A percentile compares a stretch with the other conserved stretches of the same genome.
Conservation (phyloP, 2,329 filamentous ascomycete genomes). For the Verticillium nubilum region DNA sequence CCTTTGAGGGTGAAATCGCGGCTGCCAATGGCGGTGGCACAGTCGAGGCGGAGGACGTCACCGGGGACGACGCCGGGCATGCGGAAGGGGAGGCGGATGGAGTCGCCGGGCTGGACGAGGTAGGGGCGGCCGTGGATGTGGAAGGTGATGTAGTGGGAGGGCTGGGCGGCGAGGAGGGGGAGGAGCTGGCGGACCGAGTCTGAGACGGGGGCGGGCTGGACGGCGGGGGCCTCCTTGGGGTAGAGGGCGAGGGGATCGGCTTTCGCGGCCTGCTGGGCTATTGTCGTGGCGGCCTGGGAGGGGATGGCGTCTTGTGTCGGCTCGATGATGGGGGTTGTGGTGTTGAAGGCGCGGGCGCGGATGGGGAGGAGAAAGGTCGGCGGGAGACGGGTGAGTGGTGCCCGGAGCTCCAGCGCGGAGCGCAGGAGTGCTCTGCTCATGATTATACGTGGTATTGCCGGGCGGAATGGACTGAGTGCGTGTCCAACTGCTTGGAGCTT, state of each 20-base stretch:
- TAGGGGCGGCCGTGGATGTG: constrained; percentile 78
- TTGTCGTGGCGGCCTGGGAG: constrained; percentile 6
- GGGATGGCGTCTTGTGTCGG: constrained; percentile 18
- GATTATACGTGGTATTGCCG: background rate
- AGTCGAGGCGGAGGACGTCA: constrained; percentile 82
- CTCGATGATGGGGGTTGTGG: constrained; percentile 45
- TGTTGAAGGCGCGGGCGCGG: constrained; percentile 34
- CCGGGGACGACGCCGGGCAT: constrained; percentile 74
- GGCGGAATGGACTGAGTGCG: background rate
- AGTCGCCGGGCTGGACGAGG: constrained; percentile 71
- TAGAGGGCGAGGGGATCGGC: background rate
- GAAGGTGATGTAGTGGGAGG: constrained; percentile 70
- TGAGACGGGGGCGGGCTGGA: constrained; percentile 37
- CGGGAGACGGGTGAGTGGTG: constrained; percentile 34
- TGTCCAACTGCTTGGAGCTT: background rate
- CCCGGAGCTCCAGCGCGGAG: constrained; percentile 57
- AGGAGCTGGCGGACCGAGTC: constrained; percentile 56
- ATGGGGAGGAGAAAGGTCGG: constrained; percentile 16
- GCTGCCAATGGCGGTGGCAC: constrained; percentile 75
- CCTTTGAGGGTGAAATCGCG: constrained; percentile 88
- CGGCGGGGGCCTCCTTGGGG: background rate
- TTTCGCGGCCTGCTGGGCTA: constrained; percentile 2
- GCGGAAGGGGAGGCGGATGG: constrained; percentile 70
- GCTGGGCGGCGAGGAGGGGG: constrained; percentile 67
- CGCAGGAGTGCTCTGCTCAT: constrained; percentile 59